These are phyloP conservation scores for Selenicereus undatus DNA, from an alignment of 148 eudicot genomes.

Conservation along the genomic window DNA sequence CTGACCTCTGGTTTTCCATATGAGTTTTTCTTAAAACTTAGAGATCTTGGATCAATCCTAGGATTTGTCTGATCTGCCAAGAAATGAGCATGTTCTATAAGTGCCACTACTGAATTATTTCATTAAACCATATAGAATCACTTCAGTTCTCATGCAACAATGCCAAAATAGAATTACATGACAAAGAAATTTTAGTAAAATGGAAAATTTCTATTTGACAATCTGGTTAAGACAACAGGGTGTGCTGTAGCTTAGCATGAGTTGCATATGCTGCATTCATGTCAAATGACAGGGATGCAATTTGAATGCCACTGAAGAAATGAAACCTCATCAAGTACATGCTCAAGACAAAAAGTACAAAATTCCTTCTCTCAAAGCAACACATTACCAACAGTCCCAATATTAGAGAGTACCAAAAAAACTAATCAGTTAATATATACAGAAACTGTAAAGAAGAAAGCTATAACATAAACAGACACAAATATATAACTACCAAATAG, in stretches of 20 bases:
- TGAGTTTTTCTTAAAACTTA: slow-evolving; percentile 66
- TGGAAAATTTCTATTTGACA: no score
- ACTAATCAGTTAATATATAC: no score
- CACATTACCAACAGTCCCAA: no score
- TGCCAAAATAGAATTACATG: no score
- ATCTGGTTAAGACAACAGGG: no score
- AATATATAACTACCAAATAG: neutral
- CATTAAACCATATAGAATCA: neutral
- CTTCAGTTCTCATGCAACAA: neutral
- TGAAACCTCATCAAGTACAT: neutral
- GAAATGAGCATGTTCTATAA: slow-evolving; percentile 24
- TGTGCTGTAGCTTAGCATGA: no score
- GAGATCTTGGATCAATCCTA: slow-evolving; percentile 49
- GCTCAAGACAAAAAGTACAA: neutral
- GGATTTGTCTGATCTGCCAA: slow-evolving; percentile 73
- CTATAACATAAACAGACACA: neutral
- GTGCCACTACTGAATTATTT: neutral
- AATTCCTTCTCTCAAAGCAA: neutral
- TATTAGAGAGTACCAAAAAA: no score
- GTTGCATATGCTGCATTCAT: no score
- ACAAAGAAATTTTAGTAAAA: no score
- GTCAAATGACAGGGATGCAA: neutral
- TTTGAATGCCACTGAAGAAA: neutral
- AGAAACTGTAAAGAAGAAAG: neutral
- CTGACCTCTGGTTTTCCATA: slow-evolving; percentile 91